Base-by-base conservation (phyloP, 140 eudicot genomes). In the Bidens hawaiensis region DNA sequence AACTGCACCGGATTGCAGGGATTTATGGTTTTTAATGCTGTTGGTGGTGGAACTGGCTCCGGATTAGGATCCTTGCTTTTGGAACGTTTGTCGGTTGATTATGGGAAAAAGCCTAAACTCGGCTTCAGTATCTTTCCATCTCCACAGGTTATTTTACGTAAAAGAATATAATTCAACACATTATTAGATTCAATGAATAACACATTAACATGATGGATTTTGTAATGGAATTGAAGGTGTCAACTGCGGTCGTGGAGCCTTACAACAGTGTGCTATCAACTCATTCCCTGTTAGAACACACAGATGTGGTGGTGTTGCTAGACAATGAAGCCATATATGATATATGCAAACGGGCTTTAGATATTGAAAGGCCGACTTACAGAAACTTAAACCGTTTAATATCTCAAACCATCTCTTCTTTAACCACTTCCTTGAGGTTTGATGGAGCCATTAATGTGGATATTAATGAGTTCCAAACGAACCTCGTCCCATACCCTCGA, bases 11-110 rank as follows among this genome's bases (percentile, higher is more conserved):
- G 95, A 5, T 72, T 86, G 79, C 95, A 86, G 78, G 95, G 95
- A 17, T 86, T 86, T 54, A 69, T 86, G 85, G 95, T 86, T 12
- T 86, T 86, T 46, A 86, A 86, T 60, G 95, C 95, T 34, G 95
- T 83, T 64, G 95, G 95, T 68, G 95, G 95, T 64, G 95, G 95
- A 49, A 86, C 95, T 22, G 95, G 95, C 59, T 86, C 95, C 4
- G 95, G 95, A 17, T 78, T 86, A 60, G 95, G 95, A 47, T 85
- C 94, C 22, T 76, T 85, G 62, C 83, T 85, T 79, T 75, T 85
- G 12, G 94, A 85, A 67, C 89, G 89, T 43, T 74, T 85, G 52
- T 85, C 94, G 13, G 89, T 82, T 9, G 94, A 85, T 53, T 85
- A 85, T 17, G 94, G 94, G 53, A 85, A 85, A 72, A 85, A 82